Conservation (phyloP, 352 stramenopile species). For the Aphanomyces cochlioides region DNA sequence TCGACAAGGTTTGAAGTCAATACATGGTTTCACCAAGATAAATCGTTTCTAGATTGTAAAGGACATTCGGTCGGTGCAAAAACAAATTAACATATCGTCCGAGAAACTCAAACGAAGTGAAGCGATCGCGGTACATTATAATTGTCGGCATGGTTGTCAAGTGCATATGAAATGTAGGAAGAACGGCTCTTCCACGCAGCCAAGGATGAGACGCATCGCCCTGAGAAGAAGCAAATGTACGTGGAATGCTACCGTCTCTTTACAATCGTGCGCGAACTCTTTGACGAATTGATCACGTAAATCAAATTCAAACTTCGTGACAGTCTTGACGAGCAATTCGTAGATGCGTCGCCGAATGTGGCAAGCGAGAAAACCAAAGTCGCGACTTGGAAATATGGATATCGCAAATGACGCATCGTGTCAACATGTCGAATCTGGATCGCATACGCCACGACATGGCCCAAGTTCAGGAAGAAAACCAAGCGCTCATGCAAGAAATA, state of each 20-base stretch:
- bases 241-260: conserved; percentile 85
- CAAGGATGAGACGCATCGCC: conserved; percentile 36
- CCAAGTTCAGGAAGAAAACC: conserved; percentile 66
- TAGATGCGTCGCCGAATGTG: conserved; percentile 44
- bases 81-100: conserved; percentile 66
- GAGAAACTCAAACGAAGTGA: conserved; percentile 83
- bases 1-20: conserved; percentile 41
- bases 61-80: conserved; percentile 73
- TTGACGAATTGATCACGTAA: conserved; percentile 72
- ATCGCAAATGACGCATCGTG: conserved; percentile 65
- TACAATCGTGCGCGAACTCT: conserved; percentile 71
- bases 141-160: background rate
- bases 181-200: conserved; percentile 79
- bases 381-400: conserved; percentile 84
- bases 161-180: conserved; percentile 35
- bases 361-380: conserved; percentile 69
- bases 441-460: conserved; percentile 69
- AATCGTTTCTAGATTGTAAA: conserved; percentile 45
- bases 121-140: conserved; percentile 41
- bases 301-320: conserved; percentile 27
- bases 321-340: background rate
- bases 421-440: conserved; percentile 64
- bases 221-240: conserved; percentile 41
- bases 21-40: background rate
- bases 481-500: conserved; percentile 49